These are phyloP conservation scores for Colletotrichum eleusines DNA, from an alignment of 2,329 filamentous ascomycete species.

Conservation along the genomic window DNA sequence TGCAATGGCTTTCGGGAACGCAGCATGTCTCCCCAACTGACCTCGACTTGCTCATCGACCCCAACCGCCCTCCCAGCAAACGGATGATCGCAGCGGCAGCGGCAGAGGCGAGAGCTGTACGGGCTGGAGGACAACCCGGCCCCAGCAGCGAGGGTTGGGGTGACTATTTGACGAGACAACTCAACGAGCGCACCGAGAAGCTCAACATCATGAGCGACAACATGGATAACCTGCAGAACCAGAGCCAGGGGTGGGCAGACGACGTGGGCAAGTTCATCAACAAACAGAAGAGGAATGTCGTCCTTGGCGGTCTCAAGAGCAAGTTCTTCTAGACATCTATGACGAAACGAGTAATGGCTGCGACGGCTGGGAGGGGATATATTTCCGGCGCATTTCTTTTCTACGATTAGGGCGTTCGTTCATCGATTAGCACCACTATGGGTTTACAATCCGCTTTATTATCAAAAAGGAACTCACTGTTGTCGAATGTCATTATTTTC, in stretches of 20 bases:
- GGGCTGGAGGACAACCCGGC: constrained; percentile 50
- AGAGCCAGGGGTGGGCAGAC: constrained; percentile 85
- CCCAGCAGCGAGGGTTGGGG: constrained; percentile 72
- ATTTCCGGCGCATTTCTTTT: constrained; percentile 6
- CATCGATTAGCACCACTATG: neutral
- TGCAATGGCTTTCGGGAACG: constrained; percentile 97
- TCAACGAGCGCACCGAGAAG: constrained; percentile 92
- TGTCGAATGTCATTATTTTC: neutral
- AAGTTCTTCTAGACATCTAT: constrained; percentile 59
- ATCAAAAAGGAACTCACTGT: neutral
- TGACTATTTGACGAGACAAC: constrained; percentile 85
- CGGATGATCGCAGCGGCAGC: constrained; percentile 86
- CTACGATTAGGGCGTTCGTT: constrained; percentile 19
- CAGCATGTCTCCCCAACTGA: constrained; percentile 90
- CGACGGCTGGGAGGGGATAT: constrained; percentile 17
- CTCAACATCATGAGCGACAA: constrained; percentile 85
- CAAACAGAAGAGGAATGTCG: constrained; percentile 87
- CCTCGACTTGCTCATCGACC: constrained; percentile 89
- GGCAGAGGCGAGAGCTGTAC: constrained; percentile 75
- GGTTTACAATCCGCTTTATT: neutral
- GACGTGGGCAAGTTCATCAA: constrained; percentile 89
- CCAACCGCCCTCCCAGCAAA: constrained; percentile 88
- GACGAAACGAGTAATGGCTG: constrained; percentile 31
- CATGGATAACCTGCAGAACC: constrained; percentile 85
- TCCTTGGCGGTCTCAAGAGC: constrained; percentile 76